Percentiles rank a stretch among this genome's conserved stretches.
Conservation (phyloP, 2,329 filamentous ascomycete genomes). For the Claviceps sorghi region DNA sequence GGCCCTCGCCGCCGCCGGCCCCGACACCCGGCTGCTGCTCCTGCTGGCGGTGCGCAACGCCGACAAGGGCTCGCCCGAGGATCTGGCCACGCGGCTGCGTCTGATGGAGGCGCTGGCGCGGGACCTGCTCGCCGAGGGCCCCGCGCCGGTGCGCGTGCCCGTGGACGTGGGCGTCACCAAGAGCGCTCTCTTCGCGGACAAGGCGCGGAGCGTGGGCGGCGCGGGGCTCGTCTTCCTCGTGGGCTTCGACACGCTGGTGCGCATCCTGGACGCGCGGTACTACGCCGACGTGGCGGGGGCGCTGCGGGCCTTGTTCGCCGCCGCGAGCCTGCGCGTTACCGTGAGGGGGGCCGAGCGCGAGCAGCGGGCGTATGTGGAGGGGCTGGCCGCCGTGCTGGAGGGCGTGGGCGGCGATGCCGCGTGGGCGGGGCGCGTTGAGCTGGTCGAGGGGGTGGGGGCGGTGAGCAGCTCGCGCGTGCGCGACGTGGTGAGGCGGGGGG, state of each 20-base stretch:
- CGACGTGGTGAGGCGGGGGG: conserved; percentile 32
- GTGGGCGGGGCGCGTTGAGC: conserved; percentile 47
- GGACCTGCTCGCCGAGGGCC: conserved; percentile 25
- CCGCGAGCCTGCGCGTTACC: conserved; percentile 48
- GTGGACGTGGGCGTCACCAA: conserved; percentile 58
- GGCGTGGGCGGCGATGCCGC: conserved; percentile 36
- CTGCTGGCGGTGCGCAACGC: conserved; percentile 51
- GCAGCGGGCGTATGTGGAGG: conserved; percentile 36
- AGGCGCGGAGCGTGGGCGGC: conserved; percentile 43
- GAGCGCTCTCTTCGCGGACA: conserved; percentile 60
- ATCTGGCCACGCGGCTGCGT: conserved; percentile 50
- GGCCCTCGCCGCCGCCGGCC: conserved; percentile 20
- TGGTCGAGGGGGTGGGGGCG: conserved; percentile 37
- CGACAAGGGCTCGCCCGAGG: conserved; percentile 51
- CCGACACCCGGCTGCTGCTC: conserved; percentile 33
- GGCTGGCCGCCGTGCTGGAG: conserved; percentile 33
- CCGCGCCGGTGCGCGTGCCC: conserved; percentile 4
- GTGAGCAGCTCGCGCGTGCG: conserved; percentile 51
- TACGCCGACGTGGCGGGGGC: conserved; percentile 38
- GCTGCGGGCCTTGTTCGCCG: conserved; percentile 48
- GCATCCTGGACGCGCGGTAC: conserved; percentile 61
- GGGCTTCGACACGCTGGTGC: conserved; percentile 65
- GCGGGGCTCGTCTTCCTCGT: conserved; percentile 50
- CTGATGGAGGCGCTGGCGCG: conserved; percentile 58
- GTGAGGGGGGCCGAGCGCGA: conserved; percentile 37